A percentile compares a stretch with the other conserved stretches of the same genome.
Evolutionary conservation across 768 basidiomycete species (phyloP).

Genomic region (Holtermannia corniformis): DNA sequence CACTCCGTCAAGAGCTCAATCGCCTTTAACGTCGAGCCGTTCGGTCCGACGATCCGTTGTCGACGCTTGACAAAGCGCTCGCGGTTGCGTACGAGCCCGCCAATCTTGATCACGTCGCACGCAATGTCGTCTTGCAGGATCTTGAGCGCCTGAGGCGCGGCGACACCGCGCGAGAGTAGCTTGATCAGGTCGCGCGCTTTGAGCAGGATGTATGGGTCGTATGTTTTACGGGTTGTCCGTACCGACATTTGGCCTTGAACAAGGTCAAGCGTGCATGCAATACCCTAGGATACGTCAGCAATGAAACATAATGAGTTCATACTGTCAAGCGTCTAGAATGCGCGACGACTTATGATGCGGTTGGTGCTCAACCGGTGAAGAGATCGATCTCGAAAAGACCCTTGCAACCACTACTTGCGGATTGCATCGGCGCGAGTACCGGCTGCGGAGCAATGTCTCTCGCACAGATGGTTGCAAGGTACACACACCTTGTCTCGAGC

Average conservation of each 20-base stretch:
- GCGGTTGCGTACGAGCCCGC: constrained; percentile 84
- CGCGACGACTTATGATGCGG: too few relatives aligned
- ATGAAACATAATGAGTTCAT: neutral
- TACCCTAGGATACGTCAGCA: constrained; percentile 55
- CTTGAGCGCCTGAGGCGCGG: constrained; percentile 62
- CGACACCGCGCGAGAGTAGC: constrained; percentile 83
- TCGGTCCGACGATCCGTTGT: constrained; percentile 93
- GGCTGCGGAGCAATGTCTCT: too few relatives aligned
- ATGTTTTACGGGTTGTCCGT: constrained; percentile 90
- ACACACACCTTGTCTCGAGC: too few relatives aligned
- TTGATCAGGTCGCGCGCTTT: constrained; percentile 96
- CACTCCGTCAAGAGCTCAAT: constrained; percentile 93
- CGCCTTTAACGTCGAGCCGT: constrained; percentile 95
- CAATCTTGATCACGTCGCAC: constrained; percentile 98
- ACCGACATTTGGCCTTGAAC: constrained; percentile 98
- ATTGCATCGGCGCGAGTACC: too few relatives aligned
- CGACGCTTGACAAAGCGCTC: constrained; percentile 92
- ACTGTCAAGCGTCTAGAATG: too few relatives aligned
- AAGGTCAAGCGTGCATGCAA: constrained; percentile 84
- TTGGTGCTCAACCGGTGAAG: too few relatives aligned
- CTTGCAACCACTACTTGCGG: too few relatives aligned
- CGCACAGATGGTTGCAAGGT: too few relatives aligned
- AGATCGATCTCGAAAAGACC: too few relatives aligned
- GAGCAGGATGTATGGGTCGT: constrained; percentile 89
- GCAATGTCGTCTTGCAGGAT: constrained; percentile 80